phyloP scores from a whole-genome alignment of 352 stramenopile species.

The Phytopythium vexans region DNA sequence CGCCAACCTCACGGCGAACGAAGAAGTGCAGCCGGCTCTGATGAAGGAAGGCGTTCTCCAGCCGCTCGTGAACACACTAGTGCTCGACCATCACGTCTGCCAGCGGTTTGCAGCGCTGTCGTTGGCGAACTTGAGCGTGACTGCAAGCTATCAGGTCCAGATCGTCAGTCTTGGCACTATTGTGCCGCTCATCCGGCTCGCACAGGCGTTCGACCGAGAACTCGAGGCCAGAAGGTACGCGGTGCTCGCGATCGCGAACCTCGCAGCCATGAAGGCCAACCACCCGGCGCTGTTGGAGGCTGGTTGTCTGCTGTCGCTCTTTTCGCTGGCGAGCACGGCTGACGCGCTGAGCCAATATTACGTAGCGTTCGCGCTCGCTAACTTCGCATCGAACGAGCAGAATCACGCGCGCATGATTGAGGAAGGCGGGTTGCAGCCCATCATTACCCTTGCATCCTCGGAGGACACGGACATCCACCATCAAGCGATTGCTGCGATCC shows the following conservation, averaged over 20 bases:
- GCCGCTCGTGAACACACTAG: slow-evolving; percentile 88
- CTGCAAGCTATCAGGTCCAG: slow-evolving; percentile 91
- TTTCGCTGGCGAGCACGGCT: slow-evolving; percentile 91
- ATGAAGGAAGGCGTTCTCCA: slow-evolving; percentile 91
- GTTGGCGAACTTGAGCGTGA: slow-evolving; percentile 94
- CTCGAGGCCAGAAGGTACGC: slow-evolving; percentile 93
- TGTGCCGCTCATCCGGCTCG: slow-evolving; percentile 85
- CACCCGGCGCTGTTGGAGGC: slow-evolving; percentile 92
- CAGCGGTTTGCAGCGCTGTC: slow-evolving; percentile 92
- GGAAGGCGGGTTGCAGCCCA: slow-evolving; percentile 93
- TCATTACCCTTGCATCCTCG: slow-evolving; percentile 92
- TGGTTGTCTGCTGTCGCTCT: slow-evolving; percentile 89
- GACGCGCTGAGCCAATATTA: slow-evolving; percentile 95
- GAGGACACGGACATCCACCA: slow-evolving; percentile 93
- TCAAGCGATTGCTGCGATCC: slow-evolving; percentile 91
- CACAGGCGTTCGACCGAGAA: slow-evolving; percentile 85
- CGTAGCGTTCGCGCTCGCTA: slow-evolving; percentile 93
- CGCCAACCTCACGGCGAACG: slow-evolving; percentile 94
- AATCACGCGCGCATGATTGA: slow-evolving; percentile 95
- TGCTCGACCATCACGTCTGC: slow-evolving; percentile 90
- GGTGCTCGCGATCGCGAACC: slow-evolving; percentile 93
- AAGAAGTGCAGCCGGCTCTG: slow-evolving; percentile 88
- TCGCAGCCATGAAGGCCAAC: slow-evolving; percentile 94
- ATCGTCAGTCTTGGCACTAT: slow-evolving; percentile 94
- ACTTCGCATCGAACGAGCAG: slow-evolving; percentile 90